Base-by-base conservation (phyloP, 768 basidiomycete species). In the Suillus plorans region DNA sequence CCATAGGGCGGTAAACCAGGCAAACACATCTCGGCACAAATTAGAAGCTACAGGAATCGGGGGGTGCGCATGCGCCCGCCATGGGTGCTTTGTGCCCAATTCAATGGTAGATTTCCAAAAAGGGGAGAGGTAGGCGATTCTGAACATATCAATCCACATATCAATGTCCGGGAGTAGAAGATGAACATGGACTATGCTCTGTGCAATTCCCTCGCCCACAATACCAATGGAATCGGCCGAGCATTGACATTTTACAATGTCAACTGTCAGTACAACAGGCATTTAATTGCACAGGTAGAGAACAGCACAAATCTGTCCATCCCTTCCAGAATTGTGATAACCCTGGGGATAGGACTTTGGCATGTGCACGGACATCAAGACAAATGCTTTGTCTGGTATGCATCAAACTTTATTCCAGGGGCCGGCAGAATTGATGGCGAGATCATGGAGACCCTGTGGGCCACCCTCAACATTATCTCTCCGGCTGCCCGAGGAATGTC, bases 41-140 rank as follows among this genome's bases (percentile, higher is more conserved):
- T 59, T 73, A 0, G 68, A 70, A 44, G 65, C 65, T 2, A 75
- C 73, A 7, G 73, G 77, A 12, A 69, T 77, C 22, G n/a, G 76
- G 75, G 5, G 75, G 73, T 3, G 64, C 62, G 73, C 73, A 1
- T 79, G 75, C 62, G 71, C 69, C 4, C 34, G 70, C 0, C 77
- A 79, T 67, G 76, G 76, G 0, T 75, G 69, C 41, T 78, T 74
- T 63, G 61, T 70, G 2, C 75, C 74, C 8, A 70, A 73, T 14
- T 14, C 39, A 14, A 41, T 41, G 39, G 39, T 41, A 5, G 13
- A 41, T 41, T 41, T 41, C 14, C 50, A 63, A 65, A 3, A 64
- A 72, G 2, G 75, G 75, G 5, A 74, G 75, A 75, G 52, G 63
- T 68, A 12, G 13, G 36, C 9, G 7, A 1, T 36, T 36, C 36